phyloP scores from a whole-genome alignment of 192 early-diverging fungal species.

The Thamnidium elegans region DNA sequence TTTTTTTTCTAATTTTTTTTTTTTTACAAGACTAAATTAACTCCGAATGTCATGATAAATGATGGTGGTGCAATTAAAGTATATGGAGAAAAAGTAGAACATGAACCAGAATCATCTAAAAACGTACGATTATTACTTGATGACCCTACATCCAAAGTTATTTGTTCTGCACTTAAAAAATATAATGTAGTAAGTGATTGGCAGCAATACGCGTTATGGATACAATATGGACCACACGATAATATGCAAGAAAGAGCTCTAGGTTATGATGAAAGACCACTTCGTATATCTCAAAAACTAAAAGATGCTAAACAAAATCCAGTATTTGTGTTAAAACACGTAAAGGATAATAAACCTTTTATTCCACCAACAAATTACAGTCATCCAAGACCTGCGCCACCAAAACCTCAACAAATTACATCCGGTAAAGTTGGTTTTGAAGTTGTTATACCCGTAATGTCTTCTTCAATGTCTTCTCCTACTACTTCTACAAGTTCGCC shows the following conservation, averaged over 20 bases:
- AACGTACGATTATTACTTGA: slow-evolving; percentile 78
- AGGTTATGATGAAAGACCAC: slow-evolving; percentile 76
- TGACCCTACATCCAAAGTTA: slow-evolving; percentile 83
- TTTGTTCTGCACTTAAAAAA: slow-evolving; percentile 82
- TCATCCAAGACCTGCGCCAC: slow-evolving; percentile 3
- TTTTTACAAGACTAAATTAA: slow-evolving; percentile 14
- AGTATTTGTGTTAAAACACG: slow-evolving; percentile 73
- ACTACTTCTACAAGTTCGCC: not conserved
- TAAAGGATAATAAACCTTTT: slow-evolving; percentile 61
- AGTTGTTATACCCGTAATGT: slow-evolving; percentile 32
- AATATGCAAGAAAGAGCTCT: slow-evolving; percentile 65
- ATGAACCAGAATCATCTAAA: slow-evolving; percentile 60
- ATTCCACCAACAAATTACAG: slow-evolving; percentile 27
- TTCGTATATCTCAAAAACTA: slow-evolving; percentile 68
- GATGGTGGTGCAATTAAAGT: slow-evolving; percentile 76
- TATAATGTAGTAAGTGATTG: slow-evolving; percentile 89
- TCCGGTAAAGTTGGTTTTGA: slow-evolving; percentile 27
- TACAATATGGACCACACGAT: slow-evolving; percentile 61
- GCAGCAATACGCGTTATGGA: slow-evolving; percentile 81
- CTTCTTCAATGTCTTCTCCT: slow-evolving; percentile 32
- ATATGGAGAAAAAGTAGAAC: slow-evolving; percentile 73
- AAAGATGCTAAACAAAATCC: slow-evolving; percentile 69
- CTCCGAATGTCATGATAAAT: slow-evolving; percentile 38
- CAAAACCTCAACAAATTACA: slow-evolving; percentile 15
- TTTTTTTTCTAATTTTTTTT: not conserved